Evolutionary conservation across 192 early-diverging fungal species (phyloP).

Genomic region (Cladochytrium replicatum): DNA sequence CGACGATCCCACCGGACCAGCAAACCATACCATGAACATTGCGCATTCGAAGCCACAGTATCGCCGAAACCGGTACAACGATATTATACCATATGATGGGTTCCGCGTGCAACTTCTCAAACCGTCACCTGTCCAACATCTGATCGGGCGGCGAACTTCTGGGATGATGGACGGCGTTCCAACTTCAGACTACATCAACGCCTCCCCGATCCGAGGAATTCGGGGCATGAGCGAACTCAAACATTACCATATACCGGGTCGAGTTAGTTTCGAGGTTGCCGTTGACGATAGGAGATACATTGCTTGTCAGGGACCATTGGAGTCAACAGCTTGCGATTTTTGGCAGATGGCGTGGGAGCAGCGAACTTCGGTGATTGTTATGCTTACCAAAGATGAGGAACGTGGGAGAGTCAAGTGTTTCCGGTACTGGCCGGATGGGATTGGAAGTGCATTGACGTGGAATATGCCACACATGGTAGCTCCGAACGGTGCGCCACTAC

Average conservation of each 20-base stretch:
- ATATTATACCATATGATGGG: constrained; percentile 42
- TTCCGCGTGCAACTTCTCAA: constrained; percentile 24
- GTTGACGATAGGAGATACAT: constrained; percentile 50
- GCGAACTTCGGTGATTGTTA: constrained; percentile 63
- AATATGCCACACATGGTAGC: too few species aligned
- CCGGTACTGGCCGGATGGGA: constrained; percentile 83
- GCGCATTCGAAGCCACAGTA: constrained; percentile 1
- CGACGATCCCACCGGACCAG: constrained; percentile 1
- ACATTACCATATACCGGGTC: not conserved
- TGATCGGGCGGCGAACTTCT: not conserved
- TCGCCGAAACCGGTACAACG: constrained; percentile 28
- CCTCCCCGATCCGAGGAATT: constrained; percentile 28
- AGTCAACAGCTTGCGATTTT: constrained; percentile 64
- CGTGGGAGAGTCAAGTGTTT: constrained; percentile 65
- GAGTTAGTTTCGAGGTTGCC: not conserved
- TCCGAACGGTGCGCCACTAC: too few species aligned
- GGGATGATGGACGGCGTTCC: not conserved
- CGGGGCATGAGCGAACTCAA: constrained; percentile 30
- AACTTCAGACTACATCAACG: constrained; percentile 71
- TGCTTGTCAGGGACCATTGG: constrained; percentile 80
- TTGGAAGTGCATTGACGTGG: too few species aligned
- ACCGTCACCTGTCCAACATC: constrained; percentile 5
- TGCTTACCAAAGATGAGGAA: constrained; percentile 77
- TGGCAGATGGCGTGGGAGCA: constrained; percentile 90
- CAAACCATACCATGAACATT: constrained; percentile 2